These are phyloP conservation scores for Tulasnella sp. DNA, from an alignment of 768 basidiomycete species.

Conservation along the genomic window DNA sequence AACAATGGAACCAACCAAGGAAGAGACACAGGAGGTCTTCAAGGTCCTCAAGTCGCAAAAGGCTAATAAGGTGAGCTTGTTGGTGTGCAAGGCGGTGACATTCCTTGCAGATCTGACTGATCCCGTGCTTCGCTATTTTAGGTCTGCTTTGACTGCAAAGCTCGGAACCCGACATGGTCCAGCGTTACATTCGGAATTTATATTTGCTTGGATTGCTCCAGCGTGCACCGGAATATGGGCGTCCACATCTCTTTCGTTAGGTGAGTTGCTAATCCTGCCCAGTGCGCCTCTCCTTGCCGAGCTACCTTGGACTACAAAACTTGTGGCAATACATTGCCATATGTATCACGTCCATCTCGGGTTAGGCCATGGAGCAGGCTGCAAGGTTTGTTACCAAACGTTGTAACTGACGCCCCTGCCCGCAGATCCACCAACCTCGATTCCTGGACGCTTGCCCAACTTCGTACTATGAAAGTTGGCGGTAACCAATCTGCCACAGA, in stretches of 20 bases:
- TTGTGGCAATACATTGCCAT: neutral
- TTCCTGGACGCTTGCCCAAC: slow-evolving; percentile 83
- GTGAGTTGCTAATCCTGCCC: slow-evolving; percentile 44
- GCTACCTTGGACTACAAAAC: neutral
- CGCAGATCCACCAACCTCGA: slow-evolving; percentile 92
- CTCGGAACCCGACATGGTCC: slow-evolving; percentile 96
- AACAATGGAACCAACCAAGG: slow-evolving; percentile 44
- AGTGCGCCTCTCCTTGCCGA: neutral
- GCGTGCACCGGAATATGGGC: slow-evolving; percentile 91
- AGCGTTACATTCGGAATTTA: slow-evolving; percentile 96
- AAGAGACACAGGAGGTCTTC: slow-evolving; percentile 84
- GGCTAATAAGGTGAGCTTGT: slow-evolving; percentile 66
- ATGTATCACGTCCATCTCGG: neutral
- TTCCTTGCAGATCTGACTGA: slow-evolving; percentile 18
- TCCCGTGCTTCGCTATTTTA: slow-evolving; percentile 34
- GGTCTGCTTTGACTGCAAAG: slow-evolving; percentile 92
- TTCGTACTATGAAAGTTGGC: slow-evolving; percentile 94
- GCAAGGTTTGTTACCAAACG: neutral
- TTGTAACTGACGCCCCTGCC: neutral
- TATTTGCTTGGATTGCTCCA: slow-evolving; percentile 96
- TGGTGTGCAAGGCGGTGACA: slow-evolving; percentile 28
- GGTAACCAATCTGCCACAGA: slow-evolving; percentile 84
- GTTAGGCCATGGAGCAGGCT: neutral
- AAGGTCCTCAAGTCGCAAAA: slow-evolving; percentile 77
- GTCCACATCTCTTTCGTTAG: slow-evolving; percentile 97